Conservation (phyloP, 306 rosid genomes). For the Pterocarpus santalinus region DNA sequence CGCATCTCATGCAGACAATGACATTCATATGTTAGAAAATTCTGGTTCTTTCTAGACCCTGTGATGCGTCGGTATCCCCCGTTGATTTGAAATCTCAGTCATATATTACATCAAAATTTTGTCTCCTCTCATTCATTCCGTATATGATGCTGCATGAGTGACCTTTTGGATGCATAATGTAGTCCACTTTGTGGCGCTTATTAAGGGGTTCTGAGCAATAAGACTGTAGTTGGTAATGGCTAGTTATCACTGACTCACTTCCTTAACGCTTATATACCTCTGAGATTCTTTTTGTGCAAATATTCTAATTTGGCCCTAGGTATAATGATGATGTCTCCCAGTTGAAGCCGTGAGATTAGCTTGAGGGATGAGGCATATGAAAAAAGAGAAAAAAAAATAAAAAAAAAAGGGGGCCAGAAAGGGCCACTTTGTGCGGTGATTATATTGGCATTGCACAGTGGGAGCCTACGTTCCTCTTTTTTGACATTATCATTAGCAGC, state of each 20-base stretch:
- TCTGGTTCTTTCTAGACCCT: constrained; percentile 19
- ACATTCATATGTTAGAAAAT: constrained; percentile 32
- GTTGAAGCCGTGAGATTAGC: constrained; percentile 45
- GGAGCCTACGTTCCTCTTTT: constrained; percentile 63
- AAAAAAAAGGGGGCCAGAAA: neutral
- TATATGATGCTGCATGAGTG: constrained; percentile 24
- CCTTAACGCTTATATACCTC: constrained; percentile 32
- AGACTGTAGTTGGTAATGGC: neutral
- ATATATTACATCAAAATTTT: constrained; percentile 22
- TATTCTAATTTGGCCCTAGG: constrained; percentile 41
- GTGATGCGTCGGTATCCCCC: constrained; percentile 26
- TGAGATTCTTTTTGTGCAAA: constrained; percentile 24
- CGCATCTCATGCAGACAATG: constrained; percentile 23
- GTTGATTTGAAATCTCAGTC: constrained; percentile 41
- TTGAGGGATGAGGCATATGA: constrained; percentile 43
- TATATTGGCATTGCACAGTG: constrained; percentile 51
- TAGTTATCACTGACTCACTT: constrained; percentile 4
- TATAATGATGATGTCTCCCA: constrained; percentile 72
- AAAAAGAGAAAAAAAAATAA: constrained; percentile 38
- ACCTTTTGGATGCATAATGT: constrained; percentile 27
- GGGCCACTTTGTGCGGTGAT: constrained; percentile 52
- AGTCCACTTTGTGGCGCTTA: constrained; percentile 2
- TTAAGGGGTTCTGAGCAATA: too few species aligned
- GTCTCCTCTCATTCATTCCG: constrained; percentile 29
- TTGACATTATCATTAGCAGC: constrained; percentile 47